Percentiles rank a stretch among this genome's conserved stretches.
phyloP scores from a whole-genome alignment of 2,329 filamentous ascomycete species.

The Fulvia fulva region DNA sequence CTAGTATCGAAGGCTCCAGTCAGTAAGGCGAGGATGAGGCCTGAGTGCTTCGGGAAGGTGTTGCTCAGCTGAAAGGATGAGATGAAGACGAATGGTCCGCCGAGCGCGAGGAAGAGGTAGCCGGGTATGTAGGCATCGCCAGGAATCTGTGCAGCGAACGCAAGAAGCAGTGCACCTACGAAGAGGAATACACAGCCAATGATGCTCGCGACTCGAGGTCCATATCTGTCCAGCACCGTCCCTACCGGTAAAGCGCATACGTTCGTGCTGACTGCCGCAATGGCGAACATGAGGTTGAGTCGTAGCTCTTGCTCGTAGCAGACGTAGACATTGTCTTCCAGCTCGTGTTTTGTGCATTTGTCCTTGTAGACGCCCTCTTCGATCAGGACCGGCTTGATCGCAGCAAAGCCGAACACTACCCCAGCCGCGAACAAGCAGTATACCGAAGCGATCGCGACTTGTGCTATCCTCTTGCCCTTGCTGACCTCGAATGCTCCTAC shows the following conservation, averaged over 20 bases:
- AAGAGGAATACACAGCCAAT: slow-evolving; percentile 66
- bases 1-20: slow-evolving; percentile 51
- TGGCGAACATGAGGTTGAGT: slow-evolving; percentile 89
- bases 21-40: slow-evolving; percentile 47
- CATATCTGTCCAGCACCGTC: slow-evolving; percentile 76
- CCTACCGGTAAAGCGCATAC: slow-evolving; percentile 81
- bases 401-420: slow-evolving; percentile 79
- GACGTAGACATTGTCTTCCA: slow-evolving; percentile 47
- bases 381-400: slow-evolving; percentile 76
- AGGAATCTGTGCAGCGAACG: slow-evolving; percentile 60
- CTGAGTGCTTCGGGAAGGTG: slow-evolving; percentile 48
- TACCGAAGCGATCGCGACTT: slow-evolving; percentile 64
- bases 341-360: slow-evolving; percentile 54
- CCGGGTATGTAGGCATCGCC: slow-evolving; percentile 58
- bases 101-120: slow-evolving; percentile 48
- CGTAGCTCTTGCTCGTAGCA: slow-evolving; percentile 58
- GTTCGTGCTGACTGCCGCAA: slow-evolving; percentile 83
- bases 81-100: slow-evolving; percentile 50
- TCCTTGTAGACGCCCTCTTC: slow-evolving; percentile 67
- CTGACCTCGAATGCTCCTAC: slow-evolving; percentile 53
- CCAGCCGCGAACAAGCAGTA: slow-evolving; percentile 77
- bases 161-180: slow-evolving; percentile 68
- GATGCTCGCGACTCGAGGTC: slow-evolving; percentile 71
- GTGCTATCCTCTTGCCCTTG: slow-evolving; percentile 54
- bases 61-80: slow-evolving; percentile 50